phyloP scores from a whole-genome alignment of 2,329 filamentous ascomycete species.

The Davidsoniella neocaledoniae region DNA sequence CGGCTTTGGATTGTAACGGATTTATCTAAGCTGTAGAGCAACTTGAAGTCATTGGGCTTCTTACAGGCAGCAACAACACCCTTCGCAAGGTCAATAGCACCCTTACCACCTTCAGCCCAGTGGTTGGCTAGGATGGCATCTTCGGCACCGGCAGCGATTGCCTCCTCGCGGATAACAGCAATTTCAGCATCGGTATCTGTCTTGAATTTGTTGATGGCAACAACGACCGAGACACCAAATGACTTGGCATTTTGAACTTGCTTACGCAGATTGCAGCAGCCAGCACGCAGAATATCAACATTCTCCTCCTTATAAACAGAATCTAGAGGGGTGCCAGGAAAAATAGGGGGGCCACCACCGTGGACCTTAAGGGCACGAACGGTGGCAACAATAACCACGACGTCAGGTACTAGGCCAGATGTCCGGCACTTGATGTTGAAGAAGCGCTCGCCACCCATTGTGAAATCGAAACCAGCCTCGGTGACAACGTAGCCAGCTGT shows the following conservation, averaged over 20 bases:
- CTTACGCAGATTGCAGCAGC: constrained; percentile 88
- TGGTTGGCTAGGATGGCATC: constrained; percentile 90
- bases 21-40: constrained; percentile 53
- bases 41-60: constrained; percentile 72
- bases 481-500: constrained; percentile 83
- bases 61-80: constrained; percentile 69
- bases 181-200: constrained; percentile 91
- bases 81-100: constrained; percentile 75
- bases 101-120: constrained; percentile 88
- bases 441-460: constrained; percentile 98
- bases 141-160: constrained; percentile 78
- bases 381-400: constrained; percentile 87
- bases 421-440: constrained; percentile 99
- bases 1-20: constrained; percentile 70
- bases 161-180: constrained; percentile 74
- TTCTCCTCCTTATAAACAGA: constrained; percentile 90
- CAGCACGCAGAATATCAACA: constrained; percentile 71
- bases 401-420: constrained; percentile 81
- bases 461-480: constrained; percentile 97
- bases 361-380: constrained; percentile 94
- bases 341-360: constrained; percentile 86
- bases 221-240: constrained; percentile 86
- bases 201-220: constrained; percentile 92
- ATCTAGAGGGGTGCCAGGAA: constrained; percentile 67
- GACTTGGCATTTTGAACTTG: constrained; percentile 80